Evolutionary conservation across 805 yeast species (phyloP), one percentile per base, ranked within the genome.

Genomic region (Monosporozyma siamensis): DNA sequence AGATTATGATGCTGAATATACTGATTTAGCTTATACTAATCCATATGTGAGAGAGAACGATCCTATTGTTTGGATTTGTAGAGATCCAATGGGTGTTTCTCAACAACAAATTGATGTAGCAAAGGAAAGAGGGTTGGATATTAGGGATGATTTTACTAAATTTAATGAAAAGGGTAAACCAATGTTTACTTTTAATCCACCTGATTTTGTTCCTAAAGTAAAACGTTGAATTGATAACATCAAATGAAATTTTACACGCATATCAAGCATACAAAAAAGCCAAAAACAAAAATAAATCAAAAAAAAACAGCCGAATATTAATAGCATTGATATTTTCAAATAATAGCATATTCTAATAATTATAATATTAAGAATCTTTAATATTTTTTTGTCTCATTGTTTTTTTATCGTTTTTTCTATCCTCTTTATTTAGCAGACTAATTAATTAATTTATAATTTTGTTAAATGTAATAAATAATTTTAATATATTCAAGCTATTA

Each of bases 11-110:
- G 44, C 54, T 7, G 62, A 53, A 15, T 66, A 57, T 37, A 40
- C 58, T 32, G 56, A 58, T 5, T 42, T 53, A 6, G 65, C 69
- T 1, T 59, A 55, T 45, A 51, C 54, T 12, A 58, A 58, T 24
- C 61, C 64, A 15, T 46, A 49, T 34, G 61, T 59, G 10, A 46
- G 46, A 14, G 60, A 55, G 35, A 48, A 49, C 23, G 59, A 51
- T 30, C 85, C 87, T 24, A 72, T 72, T 44, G 66, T 82, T 39
- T 84, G 94, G 94, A 66, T 82, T 47, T 77, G 82, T 34, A 72
- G 67, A 50, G 94, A 84, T 60, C 66, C 72, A 5, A 63, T 78
- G 67, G 90, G 92, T 4, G 68, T 84, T 42, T 72, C 84, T 14
- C 71, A 72, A 39, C 69, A 72, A 44, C 79, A 81, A 55, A 72